Evolutionary conservation across 176 grass and related monocot genomes (phyloP), one percentile per base, ranked within the genome.

Genomic region (Rhynchospora pubera): DNA sequence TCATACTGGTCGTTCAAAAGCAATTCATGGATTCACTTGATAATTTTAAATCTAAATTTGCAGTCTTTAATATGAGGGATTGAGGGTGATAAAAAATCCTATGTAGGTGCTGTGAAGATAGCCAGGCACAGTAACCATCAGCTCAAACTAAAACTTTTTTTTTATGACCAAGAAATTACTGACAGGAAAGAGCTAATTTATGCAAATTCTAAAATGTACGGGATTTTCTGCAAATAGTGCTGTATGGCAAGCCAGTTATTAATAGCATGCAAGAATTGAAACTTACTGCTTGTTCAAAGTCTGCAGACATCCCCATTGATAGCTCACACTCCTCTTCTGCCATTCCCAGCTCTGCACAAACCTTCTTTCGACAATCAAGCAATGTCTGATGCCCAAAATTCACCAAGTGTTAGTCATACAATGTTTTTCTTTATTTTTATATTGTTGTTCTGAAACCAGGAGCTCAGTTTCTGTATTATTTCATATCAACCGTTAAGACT

Each of bases 271-370:
- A 14, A 76, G 1, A 76, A 26, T 76, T 53, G 59, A 46, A 69
- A 74, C 92, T 93, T 91, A 98, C 92, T 12, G 95, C 95, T 85
- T 94, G 92, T 83, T 94, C 95, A 87, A 94, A 98, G 79, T 98
- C 95, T 21, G 89, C 90, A 85, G 95, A 98, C 95, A 98, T 98
- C 89, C 95, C 92, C 95, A 94, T 94, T 16, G 95, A 98, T 63
- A 98, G 72, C 77, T 94, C 90, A 0, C 90, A 98, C 21, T 94
- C 92, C 62, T 98, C 90, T 80, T 94, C 92, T 65, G 68, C 81
- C 61, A 98, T 86, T 79, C 61, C 92, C 43, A 98, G 87, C 55
- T 91, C 90, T n/a, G 90, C 81, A 81, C 95, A 93, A 45, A 98
- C 87, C 65, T 88, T 81, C 45, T 84, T 77, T 13, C 82, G 89